phyloP scores from a whole-genome alignment of 202 grass and related monocot genomes.

The Brachypodium distachyon region DNA sequence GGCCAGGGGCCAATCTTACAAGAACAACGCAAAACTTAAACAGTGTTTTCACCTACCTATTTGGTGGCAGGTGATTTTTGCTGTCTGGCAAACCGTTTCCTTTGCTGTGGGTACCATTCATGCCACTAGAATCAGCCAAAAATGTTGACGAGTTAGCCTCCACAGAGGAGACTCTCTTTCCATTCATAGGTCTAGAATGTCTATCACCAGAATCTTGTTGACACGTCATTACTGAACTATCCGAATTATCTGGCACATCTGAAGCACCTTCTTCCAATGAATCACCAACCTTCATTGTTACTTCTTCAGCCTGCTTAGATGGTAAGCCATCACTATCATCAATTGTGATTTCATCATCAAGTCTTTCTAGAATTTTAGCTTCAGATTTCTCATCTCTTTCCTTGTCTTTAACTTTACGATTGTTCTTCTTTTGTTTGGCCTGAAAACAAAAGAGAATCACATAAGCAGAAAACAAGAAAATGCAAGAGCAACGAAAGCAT shows the following conservation, averaged over 20 bases:
- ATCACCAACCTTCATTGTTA: conserved; percentile 39
- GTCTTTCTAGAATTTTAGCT: conserved; percentile 51
- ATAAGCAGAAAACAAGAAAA: neutral
- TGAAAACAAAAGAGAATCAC: conserved; percentile 19
- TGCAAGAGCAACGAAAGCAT: neutral
- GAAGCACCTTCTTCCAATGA: conserved; percentile 43
- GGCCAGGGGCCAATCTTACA: conserved; percentile 15
- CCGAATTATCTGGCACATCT: conserved; percentile 50
- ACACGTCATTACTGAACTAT: conserved; percentile 4
- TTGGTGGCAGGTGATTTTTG: conserved; percentile 44
- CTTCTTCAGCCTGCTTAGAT: conserved; percentile 34
- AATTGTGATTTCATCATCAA: conserved; percentile 42
- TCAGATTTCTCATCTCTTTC: conserved; percentile 53
- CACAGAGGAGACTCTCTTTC: conserved; percentile 37
- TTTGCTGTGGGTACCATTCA: conserved; percentile 36
- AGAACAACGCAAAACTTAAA: conserved; percentile 8
- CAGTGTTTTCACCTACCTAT: conserved; percentile 38
- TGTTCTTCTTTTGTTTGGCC: conserved; percentile 91
- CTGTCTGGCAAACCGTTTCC: conserved; percentile 34
- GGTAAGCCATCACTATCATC: conserved; percentile 39
- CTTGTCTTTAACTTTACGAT: conserved; percentile 69
- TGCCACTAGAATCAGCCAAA: conserved; percentile 33
- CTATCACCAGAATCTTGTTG: conserved; percentile 23
- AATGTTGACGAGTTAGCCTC: conserved; percentile 22
- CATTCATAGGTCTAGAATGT: conserved; percentile 20